phyloP scores from a whole-genome alignment of 1,139 yeast genomes.

The Pichia sp. region DNA sequence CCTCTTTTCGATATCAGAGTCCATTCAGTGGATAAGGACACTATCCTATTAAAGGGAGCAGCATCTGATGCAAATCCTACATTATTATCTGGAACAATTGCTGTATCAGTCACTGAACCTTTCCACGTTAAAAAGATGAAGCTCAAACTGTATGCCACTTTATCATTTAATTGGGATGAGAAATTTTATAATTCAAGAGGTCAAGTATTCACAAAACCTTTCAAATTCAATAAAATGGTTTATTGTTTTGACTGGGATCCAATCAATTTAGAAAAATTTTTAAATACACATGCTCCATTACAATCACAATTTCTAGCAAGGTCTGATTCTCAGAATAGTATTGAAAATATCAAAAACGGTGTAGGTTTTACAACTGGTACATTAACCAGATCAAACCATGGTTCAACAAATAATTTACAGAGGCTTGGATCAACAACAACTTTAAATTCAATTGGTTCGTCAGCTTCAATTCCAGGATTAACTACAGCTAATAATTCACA shows the following conservation, averaged over 20 bases:
- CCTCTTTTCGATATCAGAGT: slow-evolving; percentile 58
- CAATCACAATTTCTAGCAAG: slow-evolving; percentile 7
- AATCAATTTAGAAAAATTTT: slow-evolving; percentile 40
- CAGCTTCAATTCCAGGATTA: slow-evolving; percentile 3
- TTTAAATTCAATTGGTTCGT: slow-evolving; percentile 9
- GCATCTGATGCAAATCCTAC: slow-evolving; percentile 75
- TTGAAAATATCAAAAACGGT: slow-evolving; percentile 8
- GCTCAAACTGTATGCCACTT: slow-evolving; percentile 57
- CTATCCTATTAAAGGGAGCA: slow-evolving; percentile 71
- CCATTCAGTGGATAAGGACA: slow-evolving; percentile 68
- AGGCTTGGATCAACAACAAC: slow-evolving; percentile 19
- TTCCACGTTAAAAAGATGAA: slow-evolving; percentile 57
- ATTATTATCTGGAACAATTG: slow-evolving; percentile 68
- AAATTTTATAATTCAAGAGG: slow-evolving; percentile 42
- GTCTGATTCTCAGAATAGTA: slow-evolving; percentile 16
- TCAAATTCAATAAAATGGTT: slow-evolving; percentile 55
- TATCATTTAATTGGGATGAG: slow-evolving; percentile 55
- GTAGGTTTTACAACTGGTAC: slow-evolving; percentile 28
- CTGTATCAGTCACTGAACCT: slow-evolving; percentile 71
- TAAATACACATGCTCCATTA: slow-evolving; percentile 18
- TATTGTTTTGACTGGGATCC: slow-evolving; percentile 78
- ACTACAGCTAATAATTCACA: not conserved
- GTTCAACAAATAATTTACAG: slow-evolving; percentile 26
- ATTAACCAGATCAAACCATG: slow-evolving; percentile 26
- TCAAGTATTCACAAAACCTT: slow-evolving; percentile 39